A percentile compares a stretch with the other conserved stretches of the same genome.
These are phyloP conservation scores for Omphalotus olearius DNA, from an alignment of 1,284 basidiomycete genomes.

Conservation along the genomic window DNA sequence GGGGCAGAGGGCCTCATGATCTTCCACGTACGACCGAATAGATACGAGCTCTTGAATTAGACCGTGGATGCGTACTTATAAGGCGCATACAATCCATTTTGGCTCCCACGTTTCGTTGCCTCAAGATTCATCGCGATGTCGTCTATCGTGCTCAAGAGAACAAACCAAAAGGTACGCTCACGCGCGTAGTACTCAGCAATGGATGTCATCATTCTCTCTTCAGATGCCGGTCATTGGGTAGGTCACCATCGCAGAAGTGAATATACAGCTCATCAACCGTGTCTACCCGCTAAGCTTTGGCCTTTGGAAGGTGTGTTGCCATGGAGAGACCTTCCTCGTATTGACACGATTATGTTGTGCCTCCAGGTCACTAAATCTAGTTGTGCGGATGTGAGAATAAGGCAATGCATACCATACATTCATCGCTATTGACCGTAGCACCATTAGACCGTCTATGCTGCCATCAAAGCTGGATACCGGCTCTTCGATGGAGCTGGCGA, in stretches of 20 bases:
- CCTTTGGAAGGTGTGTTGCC: slow-evolving; percentile 58
- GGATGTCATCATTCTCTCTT: background rate
- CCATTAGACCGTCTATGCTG: slow-evolving; percentile 57
- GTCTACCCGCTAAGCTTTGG: slow-evolving; percentile 44
- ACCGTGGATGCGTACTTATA: too few relatives aligned
- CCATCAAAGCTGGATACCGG: slow-evolving; percentile 73
- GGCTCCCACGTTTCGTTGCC: too few relatives aligned
- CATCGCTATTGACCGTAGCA: background rate
- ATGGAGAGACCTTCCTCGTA: background rate
- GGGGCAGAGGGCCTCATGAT: too few relatives aligned
- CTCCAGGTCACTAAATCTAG: slow-evolving; percentile 51
- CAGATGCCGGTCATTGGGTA: slow-evolving; percentile 64
- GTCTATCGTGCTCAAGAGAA: slow-evolving; percentile 51
- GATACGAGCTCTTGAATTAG: too few relatives aligned
- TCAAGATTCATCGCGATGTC: slow-evolving; percentile 33
- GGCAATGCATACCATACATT: background rate
- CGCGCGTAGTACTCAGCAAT: slow-evolving; percentile 6
- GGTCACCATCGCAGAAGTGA: slow-evolving; percentile 19
- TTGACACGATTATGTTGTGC: slow-evolving; percentile 9
- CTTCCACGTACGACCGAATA: too few relatives aligned
- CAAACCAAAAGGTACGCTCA: slow-evolving; percentile 47
- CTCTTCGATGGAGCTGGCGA: slow-evolving; percentile 82
- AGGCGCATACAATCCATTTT: too few relatives aligned
- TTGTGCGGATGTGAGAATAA: slow-evolving; percentile 52
- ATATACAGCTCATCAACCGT: slow-evolving; percentile 4